Conservation (phyloP, 2,329 filamentous ascomycete genomes). For the Cercospora sp. region DNA sequence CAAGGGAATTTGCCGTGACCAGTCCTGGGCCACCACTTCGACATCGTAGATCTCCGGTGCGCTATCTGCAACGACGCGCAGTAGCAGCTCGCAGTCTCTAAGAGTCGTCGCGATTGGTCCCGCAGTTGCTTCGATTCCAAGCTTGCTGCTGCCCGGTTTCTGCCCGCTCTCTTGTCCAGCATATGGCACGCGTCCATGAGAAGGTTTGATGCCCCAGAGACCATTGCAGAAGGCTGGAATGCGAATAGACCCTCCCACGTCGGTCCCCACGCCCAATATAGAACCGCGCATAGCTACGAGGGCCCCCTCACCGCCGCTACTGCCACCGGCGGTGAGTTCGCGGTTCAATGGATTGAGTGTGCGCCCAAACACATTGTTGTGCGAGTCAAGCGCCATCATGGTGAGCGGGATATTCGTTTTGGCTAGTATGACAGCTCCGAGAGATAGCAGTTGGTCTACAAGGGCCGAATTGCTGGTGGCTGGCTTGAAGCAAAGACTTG, state of each 20-base stretch:
- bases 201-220: conserved; percentile 51
- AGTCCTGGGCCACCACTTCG: conserved; percentile 44
- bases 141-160: conserved; percentile 50
- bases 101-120: conserved; percentile 51
- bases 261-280: conserved; percentile 55
- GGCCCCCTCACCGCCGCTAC: conserved; percentile 55
- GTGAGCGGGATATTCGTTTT: conserved; percentile 57
- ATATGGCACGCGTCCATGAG: conserved; percentile 52
- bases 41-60: conserved; percentile 54
- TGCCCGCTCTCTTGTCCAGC: conserved; percentile 54
- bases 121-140: conserved; percentile 46
- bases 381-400: conserved; percentile 51
- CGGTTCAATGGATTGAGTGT: conserved; percentile 53
- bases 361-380: conserved; percentile 54
- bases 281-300: conserved; percentile 52
- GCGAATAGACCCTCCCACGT: conserved; percentile 52
- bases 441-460: conserved; percentile 46
- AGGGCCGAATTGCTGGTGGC: conserved; percentile 54
- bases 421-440: conserved; percentile 52
- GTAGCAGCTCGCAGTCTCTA: conserved; percentile 55
- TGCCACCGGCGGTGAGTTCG: conserved; percentile 53
- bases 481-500: conserved; percentile 48
- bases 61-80: conserved; percentile 56
- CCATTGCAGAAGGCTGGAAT: conserved; percentile 55
- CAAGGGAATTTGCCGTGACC: conserved; percentile 35